Evolutionary conservation across 331 rosid genomes (phyloP).

Genomic region (Acacia concinna): DNA sequence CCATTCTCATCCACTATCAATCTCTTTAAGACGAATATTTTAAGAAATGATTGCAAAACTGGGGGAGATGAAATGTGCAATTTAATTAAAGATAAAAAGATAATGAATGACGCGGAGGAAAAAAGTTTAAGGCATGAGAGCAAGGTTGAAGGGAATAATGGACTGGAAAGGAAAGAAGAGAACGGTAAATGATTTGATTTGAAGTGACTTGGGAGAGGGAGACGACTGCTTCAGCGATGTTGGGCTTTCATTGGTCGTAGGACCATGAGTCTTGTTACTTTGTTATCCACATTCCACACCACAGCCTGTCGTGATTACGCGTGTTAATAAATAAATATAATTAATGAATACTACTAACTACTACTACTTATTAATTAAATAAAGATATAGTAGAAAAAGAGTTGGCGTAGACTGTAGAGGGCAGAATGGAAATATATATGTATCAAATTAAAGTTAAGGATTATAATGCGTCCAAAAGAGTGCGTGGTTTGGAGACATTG

Average conservation of each 20-base stretch:
- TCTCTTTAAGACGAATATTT: neutral
- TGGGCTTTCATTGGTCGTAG: neutral
- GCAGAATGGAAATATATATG: neutral
- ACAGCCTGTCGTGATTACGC: neutral
- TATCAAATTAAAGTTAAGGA: too few relatives aligned
- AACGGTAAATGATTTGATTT: neutral
- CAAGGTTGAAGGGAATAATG: neutral
- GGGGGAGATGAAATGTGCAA: neutral
- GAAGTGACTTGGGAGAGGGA: neutral
- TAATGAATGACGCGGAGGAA: neutral
- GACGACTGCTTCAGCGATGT: neutral
- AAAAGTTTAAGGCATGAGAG: neutral
- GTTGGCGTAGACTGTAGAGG: neutral
- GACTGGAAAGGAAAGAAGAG: too few relatives aligned
- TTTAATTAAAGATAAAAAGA: neutral
- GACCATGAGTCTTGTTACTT: neutral
- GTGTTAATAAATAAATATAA: neutral
- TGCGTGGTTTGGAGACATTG: slow-evolving; percentile 13
- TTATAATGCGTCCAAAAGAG: neutral
- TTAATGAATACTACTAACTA: too few relatives aligned
- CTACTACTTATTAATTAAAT: neutral
- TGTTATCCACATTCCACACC: neutral
- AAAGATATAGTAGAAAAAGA: neutral
- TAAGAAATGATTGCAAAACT: neutral
- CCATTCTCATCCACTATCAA: neutral